Evolutionary conservation across 2,329 filamentous ascomycete genomes (phyloP), one percentile per base, ranked within the genome.

Genomic region (Lizonia empirigonia): DNA sequence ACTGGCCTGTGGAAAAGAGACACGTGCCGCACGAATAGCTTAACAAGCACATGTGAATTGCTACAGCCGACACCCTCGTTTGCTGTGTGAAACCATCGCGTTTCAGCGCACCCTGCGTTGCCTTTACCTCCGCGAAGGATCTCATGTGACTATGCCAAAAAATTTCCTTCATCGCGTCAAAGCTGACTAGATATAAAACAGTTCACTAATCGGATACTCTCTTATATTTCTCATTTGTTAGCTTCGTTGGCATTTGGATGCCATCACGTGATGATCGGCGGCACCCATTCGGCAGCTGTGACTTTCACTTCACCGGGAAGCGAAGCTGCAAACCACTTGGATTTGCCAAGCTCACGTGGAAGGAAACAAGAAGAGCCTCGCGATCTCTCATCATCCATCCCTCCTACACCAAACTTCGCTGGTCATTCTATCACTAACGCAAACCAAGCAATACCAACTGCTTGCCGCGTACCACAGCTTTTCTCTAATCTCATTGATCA

Each of bases 281-380:
- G 13, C 8, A 5, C 13, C 5, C 13, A 15, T 5, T 6, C 27
- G 13, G 27, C 27, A 15, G 27, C 27, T 30, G 13, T 7, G 27
- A 7, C 9, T 30, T 23, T 42, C 15, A 49, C 20, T 7, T 35
- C 12, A 33, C 8, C 15, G 27, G 27, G 19, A 38, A 50, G 26
- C 16, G 19, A 38, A 50, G 26, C 16, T 7, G 29, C 22, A 22
- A 15, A 30, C n/a, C 6, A 10, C 23, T 7, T 18, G 16, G 13
- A 22, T 2, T 4, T 6, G 27, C 39, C 44, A 44, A 50, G 50
- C 42, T 34, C 39, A 49, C 23, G 34, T 50, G 48, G 24, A 22
- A 19, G 30, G 27, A 13, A n/a, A 15, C 15, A 9, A 44, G 26
- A 24, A 10, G 9, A 3, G 24, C 12, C 15, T 12, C 20, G 29